Percentiles rank a stretch among this genome's conserved stretches.
Conservation (phyloP, 352 stramenopile species). For the Pythium dissotocum region DNA sequence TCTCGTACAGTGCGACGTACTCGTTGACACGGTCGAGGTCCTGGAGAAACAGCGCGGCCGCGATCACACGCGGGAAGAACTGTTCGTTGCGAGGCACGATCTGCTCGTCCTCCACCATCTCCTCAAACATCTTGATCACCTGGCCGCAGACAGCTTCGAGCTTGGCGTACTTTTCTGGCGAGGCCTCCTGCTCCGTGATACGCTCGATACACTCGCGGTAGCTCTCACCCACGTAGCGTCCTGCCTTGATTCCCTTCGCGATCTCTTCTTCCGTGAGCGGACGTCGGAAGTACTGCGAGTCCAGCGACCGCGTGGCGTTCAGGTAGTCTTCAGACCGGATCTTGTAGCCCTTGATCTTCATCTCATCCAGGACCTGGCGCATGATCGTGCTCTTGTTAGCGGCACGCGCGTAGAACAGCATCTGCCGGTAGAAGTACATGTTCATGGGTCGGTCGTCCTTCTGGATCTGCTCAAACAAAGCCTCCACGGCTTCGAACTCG, state of each 20-base stretch:
- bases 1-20: too few species aligned
- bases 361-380: slow-evolving; percentile 48
- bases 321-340: slow-evolving; percentile 54
- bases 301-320: slow-evolving; percentile 48
- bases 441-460: slow-evolving; percentile 45
- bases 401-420: slow-evolving; percentile 46
- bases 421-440: slow-evolving; percentile 63
- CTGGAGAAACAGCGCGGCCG: slow-evolving; percentile 49
- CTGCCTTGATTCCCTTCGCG: not conserved
- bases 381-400: slow-evolving; percentile 37
- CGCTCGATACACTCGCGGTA: slow-evolving; percentile 49
- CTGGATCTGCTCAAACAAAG: slow-evolving; percentile 47
- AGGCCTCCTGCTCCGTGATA: slow-evolving; percentile 40
- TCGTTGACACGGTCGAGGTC: slow-evolving; percentile 30
- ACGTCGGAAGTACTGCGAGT: slow-evolving; percentile 46
- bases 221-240: slow-evolving; percentile 35
- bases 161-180: slow-evolving; percentile 37
- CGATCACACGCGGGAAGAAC: slow-evolving; percentile 51
- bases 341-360: slow-evolving; percentile 72
- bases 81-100: slow-evolving; percentile 4
- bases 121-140: slow-evolving; percentile 56
- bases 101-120: slow-evolving; percentile 42
- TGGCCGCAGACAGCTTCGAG: slow-evolving; percentile 6
- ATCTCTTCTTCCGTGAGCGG: not conserved
- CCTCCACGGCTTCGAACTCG: slow-evolving; percentile 41